Percentiles rank a stretch among this genome's conserved stretches.
phyloP scores from a whole-genome alignment of 345 rosid species.

The Aurinia saxatilis region DNA sequence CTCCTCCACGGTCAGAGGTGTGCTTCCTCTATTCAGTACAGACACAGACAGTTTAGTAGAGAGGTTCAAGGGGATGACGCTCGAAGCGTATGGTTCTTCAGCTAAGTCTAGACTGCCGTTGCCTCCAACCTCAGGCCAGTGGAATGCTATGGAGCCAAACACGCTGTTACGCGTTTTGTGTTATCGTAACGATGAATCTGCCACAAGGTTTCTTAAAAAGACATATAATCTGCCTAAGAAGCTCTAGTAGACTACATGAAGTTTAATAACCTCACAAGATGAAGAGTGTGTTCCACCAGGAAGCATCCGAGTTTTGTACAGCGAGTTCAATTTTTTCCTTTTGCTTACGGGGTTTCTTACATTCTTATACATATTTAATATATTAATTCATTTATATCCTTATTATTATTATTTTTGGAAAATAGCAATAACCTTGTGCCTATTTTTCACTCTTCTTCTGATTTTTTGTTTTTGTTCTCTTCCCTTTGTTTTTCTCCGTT shows the following conservation, averaged over 20 bases:
- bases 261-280: constrained; percentile 20
- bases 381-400: too few relatives aligned
- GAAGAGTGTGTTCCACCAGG: constrained; percentile 10
- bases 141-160: constrained; percentile 88
- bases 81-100: constrained; percentile 73
- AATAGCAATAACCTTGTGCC: too few relatives aligned
- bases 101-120: constrained; percentile 80
- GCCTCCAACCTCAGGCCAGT: constrained; percentile 84
- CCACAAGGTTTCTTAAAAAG: constrained; percentile 79
- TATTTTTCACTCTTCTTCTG: too few relatives aligned
- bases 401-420: neutral
- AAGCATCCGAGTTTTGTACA: constrained; percentile 29
- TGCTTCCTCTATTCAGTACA: constrained; percentile 71
- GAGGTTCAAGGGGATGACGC: constrained; percentile 58
- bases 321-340: constrained; percentile 15
- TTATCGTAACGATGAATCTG: constrained; percentile 79
- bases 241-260: constrained; percentile 26
- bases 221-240: constrained; percentile 81
- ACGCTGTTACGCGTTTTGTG: constrained; percentile 80
- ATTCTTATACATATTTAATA: too few relatives aligned
- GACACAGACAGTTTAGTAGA: constrained; percentile 85
- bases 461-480: too few relatives aligned
- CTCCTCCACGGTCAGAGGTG: constrained; percentile 51
- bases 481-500: too few relatives aligned
- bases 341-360: too few relatives aligned